Evolutionary conservation across 202 grass and related monocot species (phyloP), one percentile per base, ranked within the genome.

Genomic region (Brachypodium distachyon): DNA sequence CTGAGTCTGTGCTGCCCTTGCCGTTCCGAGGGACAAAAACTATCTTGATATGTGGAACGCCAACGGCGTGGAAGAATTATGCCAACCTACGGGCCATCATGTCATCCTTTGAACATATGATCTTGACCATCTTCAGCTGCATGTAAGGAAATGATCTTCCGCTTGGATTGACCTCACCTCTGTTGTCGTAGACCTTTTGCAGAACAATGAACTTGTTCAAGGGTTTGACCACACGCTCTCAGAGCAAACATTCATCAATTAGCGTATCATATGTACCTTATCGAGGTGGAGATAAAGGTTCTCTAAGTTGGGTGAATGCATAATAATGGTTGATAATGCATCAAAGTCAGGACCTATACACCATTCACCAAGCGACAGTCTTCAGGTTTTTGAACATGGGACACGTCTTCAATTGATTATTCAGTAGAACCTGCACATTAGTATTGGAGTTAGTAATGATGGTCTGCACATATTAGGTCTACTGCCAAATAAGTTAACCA

Each of bases 361-460:
- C 74, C 74, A 72, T 78, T 71, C 74, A 78, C 74, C 82, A 63
- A 84, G 55, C 70, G 7, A 84, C 19, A 64, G 74, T 78, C 46
- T 61, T 64, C 56, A 84, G 56, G 46, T 84, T 72, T 21, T 63
- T 63, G n/a, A 84, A 84, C 7, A 54, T 28, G 36, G 66, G 58
- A 39, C 74, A 84, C 2, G 6, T 53, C 51, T 78, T 17, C 4
- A 52, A 10, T 78, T 72, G 46, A 42, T 34, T 61, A 3, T 4
- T 53, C 13, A 84, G 73, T 34, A 84, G 21, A 37, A 71, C 23
- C 73, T 78, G 74, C 54, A 62, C 26, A 84, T 54, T 46, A 61
- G 11, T 37, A 36, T 36, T 37, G 58, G 32, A 61, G 58, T 61
- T 36, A 18, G 58, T 37, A 61, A 29, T 61, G 32, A 61, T 61